Conservation (phyloP, 2,329 filamentous ascomycete species). For the Chaetothyriales sp. region DNA sequence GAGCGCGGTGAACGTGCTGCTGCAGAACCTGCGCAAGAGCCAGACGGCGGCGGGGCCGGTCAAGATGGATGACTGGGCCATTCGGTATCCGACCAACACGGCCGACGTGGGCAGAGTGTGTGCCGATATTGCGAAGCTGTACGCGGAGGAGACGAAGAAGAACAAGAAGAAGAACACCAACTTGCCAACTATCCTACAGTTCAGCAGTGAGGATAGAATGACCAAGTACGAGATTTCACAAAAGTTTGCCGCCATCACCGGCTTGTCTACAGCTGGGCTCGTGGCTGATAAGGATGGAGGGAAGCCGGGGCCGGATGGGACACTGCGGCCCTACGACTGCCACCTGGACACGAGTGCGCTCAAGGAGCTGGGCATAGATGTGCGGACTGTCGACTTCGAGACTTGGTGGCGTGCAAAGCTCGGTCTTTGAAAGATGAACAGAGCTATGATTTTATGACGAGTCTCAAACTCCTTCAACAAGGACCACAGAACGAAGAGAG, state of each 20-base stretch:
- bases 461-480: no score
- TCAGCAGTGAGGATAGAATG: conserved; percentile 69
- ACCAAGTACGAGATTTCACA: conserved; percentile 86
- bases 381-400: conserved; percentile 58
- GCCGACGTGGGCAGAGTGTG: conserved; percentile 71
- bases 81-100: conserved; percentile 76
- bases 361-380: conserved; percentile 57
- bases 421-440: conserved; percentile 15
- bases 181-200: conserved; percentile 64
- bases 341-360: conserved; percentile 66
- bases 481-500: no score
- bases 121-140: conserved; percentile 56
- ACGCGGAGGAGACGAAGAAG: conserved; percentile 39
- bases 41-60: conserved; percentile 43
- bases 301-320: conserved; percentile 15
- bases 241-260: conserved; percentile 64
- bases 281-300: conserved; percentile 50
- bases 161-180: conserved; percentile 18
- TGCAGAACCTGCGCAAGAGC: conserved; percentile 61
- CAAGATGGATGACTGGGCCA: conserved; percentile 74
- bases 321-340: conserved; percentile 61
- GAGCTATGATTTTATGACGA: no score
- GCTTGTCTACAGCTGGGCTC: conserved; percentile 53
- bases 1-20: conserved; percentile 67
- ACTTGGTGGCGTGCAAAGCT: conserved; percentile 64